Evolutionary conservation across 2,329 filamentous ascomycete genomes (phyloP).

Genomic region (Cladosporium phlei): DNA sequence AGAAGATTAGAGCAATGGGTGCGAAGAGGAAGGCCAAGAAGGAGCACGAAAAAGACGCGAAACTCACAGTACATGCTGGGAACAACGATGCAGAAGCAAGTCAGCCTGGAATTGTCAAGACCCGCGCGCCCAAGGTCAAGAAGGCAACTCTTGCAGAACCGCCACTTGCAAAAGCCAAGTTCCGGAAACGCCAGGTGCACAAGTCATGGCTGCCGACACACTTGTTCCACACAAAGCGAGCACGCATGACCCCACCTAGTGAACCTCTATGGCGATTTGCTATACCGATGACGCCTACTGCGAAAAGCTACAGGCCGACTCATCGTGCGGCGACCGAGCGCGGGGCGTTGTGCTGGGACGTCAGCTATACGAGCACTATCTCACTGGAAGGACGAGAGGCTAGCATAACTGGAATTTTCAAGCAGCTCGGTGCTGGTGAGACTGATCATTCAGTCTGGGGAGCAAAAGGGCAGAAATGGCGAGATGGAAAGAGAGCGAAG

Average conservation of each 20-base stretch:
- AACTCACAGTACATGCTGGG: conserved; percentile 13
- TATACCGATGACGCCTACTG: conserved; percentile 75
- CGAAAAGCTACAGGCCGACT: conserved; percentile 83
- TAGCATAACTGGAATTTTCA: conserved; percentile 63
- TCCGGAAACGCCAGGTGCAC: conserved; percentile 75
- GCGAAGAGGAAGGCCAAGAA: conserved; percentile 44
- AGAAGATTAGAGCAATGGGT: conserved; percentile 61
- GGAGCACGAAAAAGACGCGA: conserved; percentile 29
- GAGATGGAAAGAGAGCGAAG: conserved; percentile 54
- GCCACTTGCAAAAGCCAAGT: conserved; percentile 60
- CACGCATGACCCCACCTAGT: conserved; percentile 76
- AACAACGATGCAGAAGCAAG: conserved; percentile 10
- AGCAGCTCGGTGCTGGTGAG: conserved; percentile 56
- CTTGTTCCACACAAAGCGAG: conserved; percentile 86
- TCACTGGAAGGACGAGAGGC: conserved; percentile 63
- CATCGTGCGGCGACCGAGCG: conserved; percentile 72
- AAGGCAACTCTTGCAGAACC: conserved; percentile 65
- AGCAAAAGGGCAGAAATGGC: conserved; percentile 66
- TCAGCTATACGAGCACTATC: conserved; percentile 88
- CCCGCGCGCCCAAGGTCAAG: conserved; percentile 60
- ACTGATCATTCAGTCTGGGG: conserved; percentile 49
- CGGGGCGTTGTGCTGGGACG: conserved; percentile 85
- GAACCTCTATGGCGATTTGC: conserved; percentile 87
- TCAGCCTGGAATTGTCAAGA: conserved; percentile 29
- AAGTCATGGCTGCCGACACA: conserved; percentile 97